Evolutionary conservation across 495 filamentous ascomycete genomes (phyloP).

Genomic region (Glonium stellatum): DNA sequence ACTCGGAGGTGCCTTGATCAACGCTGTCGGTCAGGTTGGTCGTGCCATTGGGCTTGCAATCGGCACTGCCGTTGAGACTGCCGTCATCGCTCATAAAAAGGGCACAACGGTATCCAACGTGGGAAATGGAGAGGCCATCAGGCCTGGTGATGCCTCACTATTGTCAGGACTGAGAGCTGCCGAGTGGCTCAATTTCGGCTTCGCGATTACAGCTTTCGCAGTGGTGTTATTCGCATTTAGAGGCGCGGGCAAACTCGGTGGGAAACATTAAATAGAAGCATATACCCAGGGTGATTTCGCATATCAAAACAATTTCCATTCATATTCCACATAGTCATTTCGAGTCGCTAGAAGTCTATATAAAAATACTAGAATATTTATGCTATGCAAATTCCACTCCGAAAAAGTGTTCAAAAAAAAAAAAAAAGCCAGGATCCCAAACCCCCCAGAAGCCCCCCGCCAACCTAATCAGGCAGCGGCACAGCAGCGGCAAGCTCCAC

Average conservation of each 20-base stretch:
- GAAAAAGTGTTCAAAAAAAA: no score
- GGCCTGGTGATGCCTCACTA: neutral
- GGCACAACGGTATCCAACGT: conserved; percentile 37
- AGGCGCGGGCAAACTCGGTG: neutral
- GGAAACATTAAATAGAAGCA: neutral
- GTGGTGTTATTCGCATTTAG: neutral
- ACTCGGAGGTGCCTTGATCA: conserved; percentile 54
- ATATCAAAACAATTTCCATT: no score
- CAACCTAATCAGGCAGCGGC: no score
- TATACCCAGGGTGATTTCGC: no score
- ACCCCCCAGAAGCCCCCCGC: no score
- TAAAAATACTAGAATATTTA: no score
- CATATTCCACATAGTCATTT: no score
- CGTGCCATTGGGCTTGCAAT: conserved; percentile 52
- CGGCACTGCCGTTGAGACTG: conserved; percentile 50
- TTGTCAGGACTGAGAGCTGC: neutral
- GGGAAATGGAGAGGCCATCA: conserved; percentile 32
- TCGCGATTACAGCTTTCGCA: neutral
- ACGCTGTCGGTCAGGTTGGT: conserved; percentile 52
- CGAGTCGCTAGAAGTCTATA: no score
- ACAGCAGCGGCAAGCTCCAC: no score
- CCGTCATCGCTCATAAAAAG: conserved; percentile 38
- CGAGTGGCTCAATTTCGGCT: neutral
- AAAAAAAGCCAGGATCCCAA: no score
- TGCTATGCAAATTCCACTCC: no score